Conservation (phyloP, 768 basidiomycete species). For the Psilocybe azurescens region DNA sequence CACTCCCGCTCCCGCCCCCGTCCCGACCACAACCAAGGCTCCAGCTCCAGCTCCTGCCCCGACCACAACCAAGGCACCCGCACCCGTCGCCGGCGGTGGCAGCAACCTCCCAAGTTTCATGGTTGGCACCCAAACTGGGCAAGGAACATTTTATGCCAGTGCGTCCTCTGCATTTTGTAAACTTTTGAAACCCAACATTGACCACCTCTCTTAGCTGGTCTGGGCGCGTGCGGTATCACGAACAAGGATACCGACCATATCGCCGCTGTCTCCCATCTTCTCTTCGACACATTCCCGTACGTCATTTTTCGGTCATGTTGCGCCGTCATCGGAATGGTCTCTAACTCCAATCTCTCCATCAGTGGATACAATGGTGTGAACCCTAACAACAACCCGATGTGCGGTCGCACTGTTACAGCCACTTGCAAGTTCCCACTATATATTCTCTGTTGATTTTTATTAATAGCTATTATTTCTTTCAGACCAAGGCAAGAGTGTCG, state of each 20-base stretch:
- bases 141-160: conserved; percentile 62
- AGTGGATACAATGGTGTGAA: conserved; percentile 63
- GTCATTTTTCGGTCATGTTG: conserved; percentile 27
- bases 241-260: conserved; percentile 59
- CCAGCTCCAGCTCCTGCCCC: conserved; percentile 8
- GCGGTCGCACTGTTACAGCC: conserved; percentile 50
- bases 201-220: conserved; percentile 46
- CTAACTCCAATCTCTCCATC: conserved; percentile 8
- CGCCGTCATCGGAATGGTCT: conserved; percentile 1
- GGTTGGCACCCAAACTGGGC: conserved; percentile 53
- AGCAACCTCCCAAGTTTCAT: conserved; percentile 45
- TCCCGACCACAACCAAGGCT: conserved; percentile 19
- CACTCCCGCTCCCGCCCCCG: conserved; percentile 23
- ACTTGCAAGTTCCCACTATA: conserved; percentile 45
- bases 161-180: conserved; percentile 20
- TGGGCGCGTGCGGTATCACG: conserved; percentile 67
- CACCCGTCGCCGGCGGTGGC: conserved; percentile 17
- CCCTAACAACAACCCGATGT: conserved; percentile 81
- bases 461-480: conserved; percentile 6
- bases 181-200: conserved; percentile 6
- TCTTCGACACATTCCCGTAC: conserved; percentile 69
- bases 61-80: conserved; percentile 25
- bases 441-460: background rate
- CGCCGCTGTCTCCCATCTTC: conserved; percentile 57
- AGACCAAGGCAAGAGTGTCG: conserved; percentile 59